Percentiles rank a stretch among this genome's conserved stretches.
phyloP scores from a whole-genome alignment of 352 stramenopile species.

The Pythium insidiosum region DNA sequence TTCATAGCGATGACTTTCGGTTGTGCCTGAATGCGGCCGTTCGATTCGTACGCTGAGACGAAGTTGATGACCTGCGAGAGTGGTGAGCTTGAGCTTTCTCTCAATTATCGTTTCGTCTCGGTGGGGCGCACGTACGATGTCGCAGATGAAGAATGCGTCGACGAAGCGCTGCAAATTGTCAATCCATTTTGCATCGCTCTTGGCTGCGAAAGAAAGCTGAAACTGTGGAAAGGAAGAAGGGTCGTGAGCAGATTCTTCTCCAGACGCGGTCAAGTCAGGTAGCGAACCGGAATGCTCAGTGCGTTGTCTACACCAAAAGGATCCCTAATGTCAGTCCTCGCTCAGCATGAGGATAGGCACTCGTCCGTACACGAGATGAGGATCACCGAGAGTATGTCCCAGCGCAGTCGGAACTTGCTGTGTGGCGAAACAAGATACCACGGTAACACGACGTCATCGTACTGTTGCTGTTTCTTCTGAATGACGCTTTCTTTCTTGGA shows the following conservation, averaged over 20 bases:
- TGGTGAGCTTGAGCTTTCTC: neutral
- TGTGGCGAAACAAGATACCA: slow-evolving; percentile 70
- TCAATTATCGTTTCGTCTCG: neutral
- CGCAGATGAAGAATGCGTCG: slow-evolving; percentile 61
- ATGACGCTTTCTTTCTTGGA: slow-evolving; percentile 81
- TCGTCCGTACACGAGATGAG: slow-evolving; percentile 63
- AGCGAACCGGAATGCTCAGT: slow-evolving; percentile 51
- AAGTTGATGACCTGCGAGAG: slow-evolving; percentile 51
- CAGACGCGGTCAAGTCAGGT: too few species aligned
- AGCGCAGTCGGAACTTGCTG: slow-evolving; percentile 66
- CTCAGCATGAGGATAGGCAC: neutral
- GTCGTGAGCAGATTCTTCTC: too few species aligned
- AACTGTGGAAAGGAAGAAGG: slow-evolving; percentile 55
- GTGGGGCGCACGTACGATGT: slow-evolving; percentile 48
- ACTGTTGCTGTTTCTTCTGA: slow-evolving; percentile 76
- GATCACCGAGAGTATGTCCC: slow-evolving; percentile 59
- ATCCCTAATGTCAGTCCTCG: neutral
- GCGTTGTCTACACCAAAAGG: slow-evolving; percentile 47
- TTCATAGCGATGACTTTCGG: slow-evolving; percentile 31
- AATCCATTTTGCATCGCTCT: slow-evolving; percentile 12
- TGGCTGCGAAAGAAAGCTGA: slow-evolving; percentile 46
- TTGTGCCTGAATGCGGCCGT: slow-evolving; percentile 43
- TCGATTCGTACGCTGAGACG: slow-evolving; percentile 55
- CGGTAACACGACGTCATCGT: slow-evolving; percentile 73
- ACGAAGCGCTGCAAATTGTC: slow-evolving; percentile 53